Evolutionary conservation across 2,329 filamentous ascomycete genomes (phyloP).

Genomic region (Apiospora sp.): DNA sequence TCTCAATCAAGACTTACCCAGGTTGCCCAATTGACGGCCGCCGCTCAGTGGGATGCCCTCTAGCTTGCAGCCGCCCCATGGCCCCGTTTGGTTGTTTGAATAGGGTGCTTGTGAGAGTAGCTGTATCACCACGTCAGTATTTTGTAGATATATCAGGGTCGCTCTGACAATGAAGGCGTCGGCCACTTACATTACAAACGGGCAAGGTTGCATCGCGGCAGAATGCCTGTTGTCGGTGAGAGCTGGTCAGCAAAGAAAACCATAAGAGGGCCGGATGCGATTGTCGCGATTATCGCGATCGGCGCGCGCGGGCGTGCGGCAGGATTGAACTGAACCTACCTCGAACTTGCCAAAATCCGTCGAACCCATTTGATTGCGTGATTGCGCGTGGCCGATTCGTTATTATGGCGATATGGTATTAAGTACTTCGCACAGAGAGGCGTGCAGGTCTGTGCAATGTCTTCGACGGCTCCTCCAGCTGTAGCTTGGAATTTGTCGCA

Average conservation of each 20-base stretch:
- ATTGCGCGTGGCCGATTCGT: neutral
- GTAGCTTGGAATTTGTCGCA: constrained; percentile 23
- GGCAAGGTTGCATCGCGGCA: constrained; percentile 85
- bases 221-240: constrained; percentile 66
- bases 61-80: constrained; percentile 76
- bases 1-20: constrained; percentile 65
- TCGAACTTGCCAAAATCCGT: constrained; percentile 69
- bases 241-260: constrained; percentile 31
- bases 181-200: constrained; percentile 78
- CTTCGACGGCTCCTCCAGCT: neutral
- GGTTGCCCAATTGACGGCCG: constrained; percentile 75
- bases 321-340: constrained; percentile 47
- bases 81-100: constrained; percentile 63
- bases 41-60: constrained; percentile 76
- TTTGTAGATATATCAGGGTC: constrained; percentile 31
- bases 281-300: neutral
- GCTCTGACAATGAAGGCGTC: neutral
- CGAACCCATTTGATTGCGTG: constrained; percentile 58
- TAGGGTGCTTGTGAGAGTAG: constrained; percentile 61
- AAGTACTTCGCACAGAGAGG: constrained; percentile 20
- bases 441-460: constrained; percentile 21
- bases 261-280: neutral
- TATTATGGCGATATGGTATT: constrained; percentile 9
- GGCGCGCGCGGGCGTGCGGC: neutral
- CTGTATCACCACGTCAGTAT: constrained; percentile 48